Conservation (phyloP, 148 eudicot species). For the Vaccinium myrtillus region DNA sequence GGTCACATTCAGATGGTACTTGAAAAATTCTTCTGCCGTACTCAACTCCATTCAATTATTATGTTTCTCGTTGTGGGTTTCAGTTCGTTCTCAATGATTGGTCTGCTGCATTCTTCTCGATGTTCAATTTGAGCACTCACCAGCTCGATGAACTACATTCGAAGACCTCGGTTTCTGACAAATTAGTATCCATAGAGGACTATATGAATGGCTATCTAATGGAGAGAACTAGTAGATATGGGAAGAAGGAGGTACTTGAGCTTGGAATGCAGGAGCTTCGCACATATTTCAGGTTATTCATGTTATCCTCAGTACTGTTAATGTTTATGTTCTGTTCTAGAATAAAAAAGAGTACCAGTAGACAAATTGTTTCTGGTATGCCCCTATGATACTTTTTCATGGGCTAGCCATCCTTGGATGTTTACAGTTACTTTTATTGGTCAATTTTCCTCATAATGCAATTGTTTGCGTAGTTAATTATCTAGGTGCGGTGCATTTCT, state of each 20-base stretch:
- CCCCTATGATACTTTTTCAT: slow-evolving; percentile 34
- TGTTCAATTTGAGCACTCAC: slow-evolving; percentile 69
- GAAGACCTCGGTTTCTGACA: slow-evolving; percentile 35
- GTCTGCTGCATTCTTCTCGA: slow-evolving; percentile 80
- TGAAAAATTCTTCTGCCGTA: background rate
- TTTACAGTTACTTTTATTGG: slow-evolving; percentile 10
- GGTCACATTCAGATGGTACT: background rate
- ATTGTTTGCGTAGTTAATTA: background rate
- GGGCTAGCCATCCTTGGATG: background rate
- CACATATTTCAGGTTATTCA: slow-evolving; percentile 84
- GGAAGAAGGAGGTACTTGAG: slow-evolving; percentile 83
- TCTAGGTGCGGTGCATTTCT: background rate
- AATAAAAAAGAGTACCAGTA: slow-evolving; percentile 71
- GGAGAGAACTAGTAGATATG: slow-evolving; percentile 79
- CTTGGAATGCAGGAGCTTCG: slow-evolving; percentile 91
- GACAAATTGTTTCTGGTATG: slow-evolving; percentile 54
- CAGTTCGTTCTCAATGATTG: slow-evolving; percentile 88
- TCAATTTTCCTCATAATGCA: background rate
- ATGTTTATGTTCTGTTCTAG: slow-evolving; percentile 96
- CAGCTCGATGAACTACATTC: slow-evolving; percentile 45
- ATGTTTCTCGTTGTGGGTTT: slow-evolving; percentile 18
- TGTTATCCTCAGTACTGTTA: slow-evolving; percentile 81
- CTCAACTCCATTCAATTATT: background rate
- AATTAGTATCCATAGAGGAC: slow-evolving; percentile 77
- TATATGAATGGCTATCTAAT: slow-evolving; percentile 85